These are phyloP conservation scores for Solanum clarkiae DNA, from an alignment of 257 asterid genomes.

Conservation along the genomic window DNA sequence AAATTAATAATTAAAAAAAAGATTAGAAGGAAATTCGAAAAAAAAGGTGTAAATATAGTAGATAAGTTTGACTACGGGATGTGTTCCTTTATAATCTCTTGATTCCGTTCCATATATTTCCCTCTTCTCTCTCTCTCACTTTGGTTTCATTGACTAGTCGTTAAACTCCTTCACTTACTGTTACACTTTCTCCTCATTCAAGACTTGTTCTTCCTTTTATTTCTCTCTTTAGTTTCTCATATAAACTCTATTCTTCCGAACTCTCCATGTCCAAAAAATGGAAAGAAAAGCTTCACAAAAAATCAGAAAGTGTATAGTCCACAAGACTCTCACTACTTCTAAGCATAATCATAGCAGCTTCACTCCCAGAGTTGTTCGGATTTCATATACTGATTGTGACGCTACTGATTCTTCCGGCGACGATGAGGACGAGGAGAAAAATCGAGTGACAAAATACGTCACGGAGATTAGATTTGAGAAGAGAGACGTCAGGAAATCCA, in stretches of 20 bases:
- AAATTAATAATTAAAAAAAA: not conserved
- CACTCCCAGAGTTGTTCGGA: slow-evolving; percentile 33
- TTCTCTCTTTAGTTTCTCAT: not conserved
- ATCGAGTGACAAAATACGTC: slow-evolving; percentile 26
- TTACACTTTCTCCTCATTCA: not conserved
- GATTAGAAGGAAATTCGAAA: not conserved
- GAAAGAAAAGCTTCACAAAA: not conserved
- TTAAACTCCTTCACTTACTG: slow-evolving; percentile 1
- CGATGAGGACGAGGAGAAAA: slow-evolving; percentile 8
- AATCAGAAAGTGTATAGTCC: not conserved
- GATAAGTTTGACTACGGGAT: not conserved
- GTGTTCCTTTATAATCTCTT: not conserved
- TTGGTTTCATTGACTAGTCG: not conserved
- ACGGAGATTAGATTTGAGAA: slow-evolving; percentile 37
- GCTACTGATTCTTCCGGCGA: slow-evolving; percentile 70
- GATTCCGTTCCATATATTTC: not conserved
- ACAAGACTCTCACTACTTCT: not conserved
- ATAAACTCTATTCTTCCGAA: not conserved
- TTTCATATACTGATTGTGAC: slow-evolving; percentile 48
- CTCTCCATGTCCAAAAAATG: slow-evolving; percentile 1
- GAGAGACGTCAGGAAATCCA: not conserved
- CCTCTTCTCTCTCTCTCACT: not conserved
- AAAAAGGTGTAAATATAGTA: not conserved
- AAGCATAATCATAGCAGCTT: not conserved
- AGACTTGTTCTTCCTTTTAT: slow-evolving; percentile 1